Evolutionary conservation across 345 rosid species (phyloP).

Genomic region (Gossypium herbaceum): DNA sequence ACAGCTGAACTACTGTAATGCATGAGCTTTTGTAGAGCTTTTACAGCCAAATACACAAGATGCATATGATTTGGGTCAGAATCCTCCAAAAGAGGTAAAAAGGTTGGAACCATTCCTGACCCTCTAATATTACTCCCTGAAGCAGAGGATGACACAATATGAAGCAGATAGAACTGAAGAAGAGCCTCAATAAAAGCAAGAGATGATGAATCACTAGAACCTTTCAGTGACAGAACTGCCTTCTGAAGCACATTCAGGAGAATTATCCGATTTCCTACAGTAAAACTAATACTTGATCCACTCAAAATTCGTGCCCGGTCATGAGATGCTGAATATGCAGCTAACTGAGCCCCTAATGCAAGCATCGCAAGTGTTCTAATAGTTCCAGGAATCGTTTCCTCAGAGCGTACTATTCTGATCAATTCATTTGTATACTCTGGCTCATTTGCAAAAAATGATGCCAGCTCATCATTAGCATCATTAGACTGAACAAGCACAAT

Average conservation of each 20-base stretch:
- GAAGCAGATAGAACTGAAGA: slow-evolving; percentile 91
- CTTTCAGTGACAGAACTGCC: slow-evolving; percentile 77
- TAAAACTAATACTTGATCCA: slow-evolving; percentile 91
- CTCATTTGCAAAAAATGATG: slow-evolving; percentile 91
- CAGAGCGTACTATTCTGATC: slow-evolving; percentile 84
- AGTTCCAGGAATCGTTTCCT: slow-evolving; percentile 74
- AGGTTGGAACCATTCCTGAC: slow-evolving; percentile 92
- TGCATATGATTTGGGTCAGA: slow-evolving; percentile 75
- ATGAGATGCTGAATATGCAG: slow-evolving; percentile 91
- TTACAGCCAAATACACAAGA: slow-evolving; percentile 89
- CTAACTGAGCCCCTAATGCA: slow-evolving; percentile 91
- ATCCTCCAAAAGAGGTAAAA: slow-evolving; percentile 89
- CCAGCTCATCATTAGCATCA: slow-evolving; percentile 87
- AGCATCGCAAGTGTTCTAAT: slow-evolving; percentile 92
- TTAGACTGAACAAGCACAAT: slow-evolving; percentile 89
- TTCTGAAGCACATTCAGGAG: slow-evolving; percentile 94
- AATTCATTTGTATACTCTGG: slow-evolving; percentile 96
- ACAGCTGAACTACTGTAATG: slow-evolving; percentile 77
- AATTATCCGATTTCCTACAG: slow-evolving; percentile 82
- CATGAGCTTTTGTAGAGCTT: slow-evolving; percentile 77
- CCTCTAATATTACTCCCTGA: slow-evolving; percentile 93
- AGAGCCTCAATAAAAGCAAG: slow-evolving; percentile 93
- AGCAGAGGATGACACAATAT: slow-evolving; percentile 89
- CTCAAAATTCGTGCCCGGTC: slow-evolving; percentile 90
- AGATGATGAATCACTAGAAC: slow-evolving; percentile 76